Evolutionary conservation across 2,329 filamentous ascomycete species (phyloP).

Genomic region (Aotearoamyces nothofagi): DNA sequence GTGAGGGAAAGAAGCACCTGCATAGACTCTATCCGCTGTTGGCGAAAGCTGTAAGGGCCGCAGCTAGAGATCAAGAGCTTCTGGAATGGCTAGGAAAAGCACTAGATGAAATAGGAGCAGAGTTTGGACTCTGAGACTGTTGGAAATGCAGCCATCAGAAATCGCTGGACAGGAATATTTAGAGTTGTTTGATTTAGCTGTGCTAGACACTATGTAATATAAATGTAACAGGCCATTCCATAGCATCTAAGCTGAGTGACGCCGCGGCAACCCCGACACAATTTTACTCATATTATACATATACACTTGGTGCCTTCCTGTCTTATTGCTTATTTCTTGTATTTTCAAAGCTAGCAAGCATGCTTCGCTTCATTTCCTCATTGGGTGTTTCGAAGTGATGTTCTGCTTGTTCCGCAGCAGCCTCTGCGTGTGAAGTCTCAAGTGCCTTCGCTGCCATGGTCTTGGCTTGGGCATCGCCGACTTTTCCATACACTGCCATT

Average conservation of each 20-base stretch:
- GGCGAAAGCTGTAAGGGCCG: conserved; percentile 43
- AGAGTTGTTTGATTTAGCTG: not conserved
- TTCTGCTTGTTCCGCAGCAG: conserved; percentile 11
- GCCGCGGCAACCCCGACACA: not conserved
- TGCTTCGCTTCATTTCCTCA: conserved; percentile 28
- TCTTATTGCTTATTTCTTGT: too few relatives aligned
- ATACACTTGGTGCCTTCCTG: too few relatives aligned
- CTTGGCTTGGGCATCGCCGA: conserved; percentile 65
- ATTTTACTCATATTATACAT: too few relatives aligned
- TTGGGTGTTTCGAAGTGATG: conserved; percentile 17
- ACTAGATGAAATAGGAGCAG: conserved; percentile 44
- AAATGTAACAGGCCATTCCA: too few relatives aligned
- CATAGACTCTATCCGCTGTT: conserved; percentile 68
- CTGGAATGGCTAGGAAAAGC: conserved; percentile 40
- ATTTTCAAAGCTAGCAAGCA: conserved; percentile 31
- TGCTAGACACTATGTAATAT: conserved; percentile 1
- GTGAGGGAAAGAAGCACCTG: conserved; percentile 56
- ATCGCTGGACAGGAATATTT: not conserved
- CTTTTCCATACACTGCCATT: conserved; percentile 88
- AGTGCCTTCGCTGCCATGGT: conserved; percentile 40
- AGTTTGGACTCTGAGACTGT: conserved; percentile 24
- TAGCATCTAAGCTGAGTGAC: not conserved
- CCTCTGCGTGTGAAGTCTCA: conserved; percentile 22
- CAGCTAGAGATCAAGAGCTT: conserved; percentile 47
- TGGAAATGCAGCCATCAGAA: too few relatives aligned